Evolutionary conservation across 2,329 filamentous ascomycete genomes (phyloP).

Genomic region (Fusarium sublunatum): DNA sequence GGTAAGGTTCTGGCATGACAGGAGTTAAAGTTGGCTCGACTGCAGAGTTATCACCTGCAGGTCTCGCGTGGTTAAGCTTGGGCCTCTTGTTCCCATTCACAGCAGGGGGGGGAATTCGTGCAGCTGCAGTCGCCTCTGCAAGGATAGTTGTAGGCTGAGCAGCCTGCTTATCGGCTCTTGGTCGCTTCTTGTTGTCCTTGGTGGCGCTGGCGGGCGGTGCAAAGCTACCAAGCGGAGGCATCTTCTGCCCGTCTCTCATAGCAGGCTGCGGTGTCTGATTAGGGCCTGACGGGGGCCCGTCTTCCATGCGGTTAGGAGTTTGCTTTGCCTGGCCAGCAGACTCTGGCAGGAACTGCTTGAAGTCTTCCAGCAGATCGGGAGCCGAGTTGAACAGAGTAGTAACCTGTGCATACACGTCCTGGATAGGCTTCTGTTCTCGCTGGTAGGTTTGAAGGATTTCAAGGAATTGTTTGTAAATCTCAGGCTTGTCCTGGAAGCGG

Average conservation of each 20-base stretch:
- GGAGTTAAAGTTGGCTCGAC: constrained; percentile 91
- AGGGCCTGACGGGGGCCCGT: constrained; percentile 54
- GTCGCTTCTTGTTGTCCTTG: constrained; percentile 92
- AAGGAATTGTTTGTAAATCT: constrained; percentile 99
- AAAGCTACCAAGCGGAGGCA: constrained; percentile 96
- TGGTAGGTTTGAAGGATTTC: constrained; percentile 99
- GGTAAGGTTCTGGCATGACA: constrained; percentile 85
- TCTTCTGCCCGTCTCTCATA: constrained; percentile 73
- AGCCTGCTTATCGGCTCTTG: constrained; percentile 68
- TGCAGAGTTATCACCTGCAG: constrained; percentile 67
- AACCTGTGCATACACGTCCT: constrained; percentile 97
- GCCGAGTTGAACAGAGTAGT: constrained; percentile 93
- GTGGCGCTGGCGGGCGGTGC: constrained; percentile 82
- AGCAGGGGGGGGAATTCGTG: constrained; percentile 47
- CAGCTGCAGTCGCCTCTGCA: constrained; percentile 56
- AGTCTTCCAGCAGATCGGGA: constrained; percentile 94
- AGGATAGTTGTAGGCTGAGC: constrained; percentile 61
- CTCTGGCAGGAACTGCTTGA: constrained; percentile 97
- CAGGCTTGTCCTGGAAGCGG: constrained; percentile 93
- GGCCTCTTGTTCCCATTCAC: constrained; percentile 69
- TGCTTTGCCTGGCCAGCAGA: constrained; percentile 70
- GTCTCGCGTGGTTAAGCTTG: constrained; percentile 78
- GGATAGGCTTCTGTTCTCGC: constrained; percentile 96
- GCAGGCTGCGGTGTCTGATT: constrained; percentile 67
- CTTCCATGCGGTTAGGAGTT: constrained; percentile 69